phyloP scores from a whole-genome alignment of 768 basidiomycete genomes.

The Heimioporus sp. region DNA sequence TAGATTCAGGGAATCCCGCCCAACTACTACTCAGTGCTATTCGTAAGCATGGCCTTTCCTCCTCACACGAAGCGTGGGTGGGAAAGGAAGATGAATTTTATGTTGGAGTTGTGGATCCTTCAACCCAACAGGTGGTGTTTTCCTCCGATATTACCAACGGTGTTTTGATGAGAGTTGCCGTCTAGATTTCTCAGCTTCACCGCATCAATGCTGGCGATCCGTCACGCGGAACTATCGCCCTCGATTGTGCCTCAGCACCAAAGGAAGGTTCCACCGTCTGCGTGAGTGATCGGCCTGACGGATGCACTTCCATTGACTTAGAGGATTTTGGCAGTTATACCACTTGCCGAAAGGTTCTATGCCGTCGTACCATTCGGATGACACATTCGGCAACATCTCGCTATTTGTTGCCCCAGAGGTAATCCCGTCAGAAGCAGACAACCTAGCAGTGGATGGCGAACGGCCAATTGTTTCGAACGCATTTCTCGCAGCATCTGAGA shows the following conservation, averaged over 20 bases:
- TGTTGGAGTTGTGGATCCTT: conserved; percentile 40
- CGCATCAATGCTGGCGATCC: conserved; percentile 71
- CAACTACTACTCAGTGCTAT: conserved; percentile 57
- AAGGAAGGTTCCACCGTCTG: conserved; percentile 48
- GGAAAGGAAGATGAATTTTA: conserved; percentile 61
- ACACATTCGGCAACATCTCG: conserved; percentile 17
- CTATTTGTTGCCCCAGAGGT: conserved; percentile 25
- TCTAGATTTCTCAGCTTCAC: conserved; percentile 47
- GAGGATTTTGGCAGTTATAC: conserved; percentile 37
- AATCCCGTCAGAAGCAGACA: too few species aligned
- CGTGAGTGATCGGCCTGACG: conserved; percentile 30
- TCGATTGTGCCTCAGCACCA: conserved; percentile 54
- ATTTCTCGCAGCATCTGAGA: conserved; percentile 54
- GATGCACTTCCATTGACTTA: neutral
- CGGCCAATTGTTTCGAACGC: conserved; percentile 6
- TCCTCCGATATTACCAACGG: neutral
- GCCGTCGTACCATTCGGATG: neutral
- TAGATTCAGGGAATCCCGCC: conserved; percentile 60
- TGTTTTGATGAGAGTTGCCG: neutral
- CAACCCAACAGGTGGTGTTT: conserved; percentile 12
- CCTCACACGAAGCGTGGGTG: conserved; percentile 14
- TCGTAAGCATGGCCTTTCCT: conserved; percentile 32
- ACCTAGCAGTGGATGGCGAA: neutral
- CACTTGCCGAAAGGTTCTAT: conserved; percentile 32
- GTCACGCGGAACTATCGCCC: conserved; percentile 61